Conservation (phyloP, 257 asterid species). For the Lavandula angustifolia region DNA sequence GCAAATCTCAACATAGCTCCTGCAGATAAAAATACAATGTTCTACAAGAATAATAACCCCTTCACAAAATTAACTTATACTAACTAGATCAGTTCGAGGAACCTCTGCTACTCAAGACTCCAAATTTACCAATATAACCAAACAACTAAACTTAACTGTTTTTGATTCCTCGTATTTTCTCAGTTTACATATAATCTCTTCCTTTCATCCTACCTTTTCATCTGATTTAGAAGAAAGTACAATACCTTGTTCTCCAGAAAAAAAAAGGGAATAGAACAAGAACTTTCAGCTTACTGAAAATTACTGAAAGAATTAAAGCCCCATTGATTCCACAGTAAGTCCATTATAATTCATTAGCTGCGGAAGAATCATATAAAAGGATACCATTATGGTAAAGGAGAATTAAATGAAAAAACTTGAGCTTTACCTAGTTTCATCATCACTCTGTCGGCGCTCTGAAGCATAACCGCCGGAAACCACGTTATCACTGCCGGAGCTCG, state of each 20-base stretch:
- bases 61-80: not conserved
- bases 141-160: not conserved
- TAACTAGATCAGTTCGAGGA: slow-evolving; percentile 12
- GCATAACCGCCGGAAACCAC: slow-evolving; percentile 49
- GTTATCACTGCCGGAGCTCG: slow-evolving; percentile 80
- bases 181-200: not conserved
- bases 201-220: not conserved
- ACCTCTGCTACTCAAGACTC: not conserved
- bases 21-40: slow-evolving; percentile 1
- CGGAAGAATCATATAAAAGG: not conserved
- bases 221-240: not conserved
- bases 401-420: not conserved
- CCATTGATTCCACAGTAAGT: slow-evolving; percentile 5
- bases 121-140: slow-evolving; percentile 18
- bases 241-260: not conserved
- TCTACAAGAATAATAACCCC: slow-evolving; percentile 14
- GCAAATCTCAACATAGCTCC: slow-evolving; percentile 13
- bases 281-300: slow-evolving; percentile 1
- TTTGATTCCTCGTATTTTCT: slow-evolving; percentile 2
- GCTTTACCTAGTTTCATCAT: slow-evolving; percentile 69
- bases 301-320: not conserved
- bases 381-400: not conserved
- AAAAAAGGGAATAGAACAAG: not conserved
- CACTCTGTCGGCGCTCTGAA: slow-evolving; percentile 47
- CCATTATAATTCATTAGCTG: slow-evolving; percentile 4